Base-by-base conservation (phyloP, 2,329 filamentous ascomycete species). In the Penicillium sp. region DNA sequence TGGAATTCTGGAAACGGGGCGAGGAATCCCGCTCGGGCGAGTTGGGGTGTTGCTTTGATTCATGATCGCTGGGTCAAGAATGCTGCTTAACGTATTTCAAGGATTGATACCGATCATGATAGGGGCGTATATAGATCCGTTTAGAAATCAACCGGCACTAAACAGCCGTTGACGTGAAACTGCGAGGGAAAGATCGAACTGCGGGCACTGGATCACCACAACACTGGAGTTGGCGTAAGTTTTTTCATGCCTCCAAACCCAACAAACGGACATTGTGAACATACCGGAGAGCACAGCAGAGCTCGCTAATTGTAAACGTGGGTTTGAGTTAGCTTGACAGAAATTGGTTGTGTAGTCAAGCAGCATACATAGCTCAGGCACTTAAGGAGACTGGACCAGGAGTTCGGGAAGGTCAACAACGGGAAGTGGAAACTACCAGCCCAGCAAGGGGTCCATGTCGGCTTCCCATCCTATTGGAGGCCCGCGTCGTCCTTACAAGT, bases 1-100 rank as follows among this genome's bases (percentile, higher is more conserved):
- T 12, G 82, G 82, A 47, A 84, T 71, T 61, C 79, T 77, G 21
- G 81, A 84, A 45, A 67, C 63, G 42, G 77, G 74, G 46, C 81
- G 75, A 58, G 82, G 81, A 51, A 83, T 74, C 33, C 68, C 68
- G 57, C 70, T 75, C 16, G 63, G 67, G 40, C 65, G 68, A 28
- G 56, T 59, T 42, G 63, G 65, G 47, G 64, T 63, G 56, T 63
- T 70, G 59, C 69, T 67, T 26, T 64, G 64, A 40, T 74, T 70
- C 73, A 75, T 75, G 45, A 18, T 53, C 33, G 42, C 38, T 14
- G 14, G 8, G 21, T 12, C 43, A 48, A 16, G 9, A 30, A 47
- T 35, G 45, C 45, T 42, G n/a, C n/a, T 28, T 28, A 6, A 47
- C 14, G 12, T n/a, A 23, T 20, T 30, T 35, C 24, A 35, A 18